Evolutionary conservation across 148 eudicot species (phyloP).

Genomic region (Pharnaceum exiguum): DNA sequence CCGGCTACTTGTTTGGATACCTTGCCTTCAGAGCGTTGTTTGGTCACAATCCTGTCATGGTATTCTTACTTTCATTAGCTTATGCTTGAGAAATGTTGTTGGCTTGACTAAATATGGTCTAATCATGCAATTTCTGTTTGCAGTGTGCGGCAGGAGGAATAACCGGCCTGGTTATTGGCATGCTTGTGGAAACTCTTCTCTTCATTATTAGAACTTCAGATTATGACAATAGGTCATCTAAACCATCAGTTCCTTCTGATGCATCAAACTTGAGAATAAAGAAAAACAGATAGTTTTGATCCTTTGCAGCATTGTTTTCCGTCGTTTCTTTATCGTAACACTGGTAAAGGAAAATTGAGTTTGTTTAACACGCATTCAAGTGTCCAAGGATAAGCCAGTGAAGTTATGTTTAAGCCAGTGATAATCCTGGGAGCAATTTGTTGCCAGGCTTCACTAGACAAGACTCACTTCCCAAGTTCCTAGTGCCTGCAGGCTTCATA

Average conservation of each 20-base stretch:
- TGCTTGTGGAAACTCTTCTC: constrained; percentile 89
- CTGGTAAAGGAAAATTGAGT: no score
- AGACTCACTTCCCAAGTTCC: no score
- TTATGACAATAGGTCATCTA: constrained; percentile 24
- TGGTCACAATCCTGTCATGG: constrained; percentile 73
- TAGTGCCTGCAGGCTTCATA: no score
- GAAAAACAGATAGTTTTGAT: constrained; percentile 45
- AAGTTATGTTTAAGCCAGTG: no score
- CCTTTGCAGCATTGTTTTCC: not conserved
- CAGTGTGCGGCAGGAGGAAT: constrained; percentile 97
- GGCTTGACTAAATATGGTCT: not conserved
- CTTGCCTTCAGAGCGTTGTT: constrained; percentile 90
- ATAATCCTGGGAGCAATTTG: no score
- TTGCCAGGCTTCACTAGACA: no score
- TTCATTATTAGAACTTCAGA: constrained; percentile 69
- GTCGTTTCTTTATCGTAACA: not conserved
- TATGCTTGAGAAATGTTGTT: not conserved
- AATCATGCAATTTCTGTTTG: not conserved
- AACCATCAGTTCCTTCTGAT: constrained; percentile 6
- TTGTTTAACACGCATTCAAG: not conserved
- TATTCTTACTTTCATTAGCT: constrained; percentile 18
- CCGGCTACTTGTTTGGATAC: constrained; percentile 83
- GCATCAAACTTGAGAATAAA: constrained; percentile 38
- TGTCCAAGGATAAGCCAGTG: not conserved
- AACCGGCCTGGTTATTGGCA: constrained; percentile 65